Evolutionary conservation across 2,329 filamentous ascomycete species (phyloP).

Genomic region (Nothopassalora personata): DNA sequence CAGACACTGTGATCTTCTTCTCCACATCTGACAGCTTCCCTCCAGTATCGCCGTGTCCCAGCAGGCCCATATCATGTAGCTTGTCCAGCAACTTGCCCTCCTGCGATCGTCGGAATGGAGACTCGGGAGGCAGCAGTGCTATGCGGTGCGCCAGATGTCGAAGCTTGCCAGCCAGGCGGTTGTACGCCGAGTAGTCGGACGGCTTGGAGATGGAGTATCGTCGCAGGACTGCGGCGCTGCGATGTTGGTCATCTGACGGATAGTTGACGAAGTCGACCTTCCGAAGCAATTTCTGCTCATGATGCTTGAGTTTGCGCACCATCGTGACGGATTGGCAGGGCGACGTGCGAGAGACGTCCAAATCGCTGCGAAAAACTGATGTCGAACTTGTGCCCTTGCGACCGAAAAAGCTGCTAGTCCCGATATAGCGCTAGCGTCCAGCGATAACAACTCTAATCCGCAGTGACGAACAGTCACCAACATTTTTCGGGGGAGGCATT

Average conservation of each 20-base stretch:
- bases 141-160: constrained; percentile 86
- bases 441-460: not conserved
- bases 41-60: constrained; percentile 58
- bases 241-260: constrained; percentile 79
- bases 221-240: constrained; percentile 71
- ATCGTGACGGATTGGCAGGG: constrained; percentile 47
- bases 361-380: not conserved
- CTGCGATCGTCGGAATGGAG: constrained; percentile 71
- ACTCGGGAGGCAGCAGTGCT: constrained; percentile 72
- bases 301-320: constrained; percentile 94
- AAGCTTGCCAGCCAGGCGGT: constrained; percentile 55
- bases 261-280: constrained; percentile 87
- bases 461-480: not conserved
- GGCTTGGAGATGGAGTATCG: constrained; percentile 90
- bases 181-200: constrained; percentile 65
- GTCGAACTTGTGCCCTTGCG: not conserved
- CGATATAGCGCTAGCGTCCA: not conserved
- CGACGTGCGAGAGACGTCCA: not conserved
- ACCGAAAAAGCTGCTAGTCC: not conserved
- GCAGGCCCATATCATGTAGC: constrained; percentile 84
- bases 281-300: constrained; percentile 88
- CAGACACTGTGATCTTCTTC: constrained; percentile 79
- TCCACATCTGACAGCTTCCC: constrained; percentile 68
- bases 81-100: constrained; percentile 87
- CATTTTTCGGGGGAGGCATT: not conserved